Percentiles rank a stretch among this genome's conserved stretches.
These are phyloP conservation scores for Verbena officinalis DNA, from an alignment of 257 asterid genomes.

Conservation along the genomic window DNA sequence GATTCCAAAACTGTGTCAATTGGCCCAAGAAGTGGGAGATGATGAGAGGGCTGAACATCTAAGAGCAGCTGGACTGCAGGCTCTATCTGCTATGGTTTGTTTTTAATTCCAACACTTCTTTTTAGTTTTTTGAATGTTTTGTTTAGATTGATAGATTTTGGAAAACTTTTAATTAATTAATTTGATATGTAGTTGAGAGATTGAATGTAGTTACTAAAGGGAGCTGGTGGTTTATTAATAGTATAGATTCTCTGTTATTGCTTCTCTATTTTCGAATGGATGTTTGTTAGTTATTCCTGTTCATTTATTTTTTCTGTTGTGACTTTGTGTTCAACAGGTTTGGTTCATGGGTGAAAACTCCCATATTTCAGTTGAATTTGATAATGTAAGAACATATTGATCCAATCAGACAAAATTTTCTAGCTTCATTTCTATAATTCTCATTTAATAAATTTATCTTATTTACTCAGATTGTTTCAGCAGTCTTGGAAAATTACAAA, in stretches of 20 bases:
- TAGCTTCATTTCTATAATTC: background rate
- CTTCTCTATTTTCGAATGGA: conserved; percentile 2
- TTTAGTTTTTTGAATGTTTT: background rate
- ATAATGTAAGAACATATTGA: conserved; percentile 65
- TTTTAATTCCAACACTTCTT: conserved; percentile 1
- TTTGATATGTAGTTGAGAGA: too few species aligned
- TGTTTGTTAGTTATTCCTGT: conserved; percentile 14
- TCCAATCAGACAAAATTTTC: background rate
- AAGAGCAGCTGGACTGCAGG: conserved; percentile 75
- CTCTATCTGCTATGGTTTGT: conserved; percentile 84
- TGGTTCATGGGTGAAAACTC: conserved; percentile 96
- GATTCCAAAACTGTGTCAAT: conserved; percentile 83
- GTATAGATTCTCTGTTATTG: background rate
- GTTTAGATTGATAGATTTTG: background rate
- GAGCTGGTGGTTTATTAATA: too few species aligned
- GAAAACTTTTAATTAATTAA: too few species aligned
- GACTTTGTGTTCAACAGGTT: conserved; percentile 52
- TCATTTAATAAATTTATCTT: conserved; percentile 15
- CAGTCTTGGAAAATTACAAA: conserved; percentile 86
- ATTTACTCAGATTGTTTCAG: conserved; percentile 81
- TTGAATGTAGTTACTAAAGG: too few species aligned
- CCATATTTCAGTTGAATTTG: conserved; percentile 86
- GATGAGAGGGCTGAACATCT: conserved; percentile 57
- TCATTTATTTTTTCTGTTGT: conserved; percentile 15
- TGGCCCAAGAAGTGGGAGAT: conserved; percentile 89